Evolutionary conservation across 345 rosid species (phyloP), one percentile per base, ranked within the genome.

Genomic region (Camelina hispida): DNA sequence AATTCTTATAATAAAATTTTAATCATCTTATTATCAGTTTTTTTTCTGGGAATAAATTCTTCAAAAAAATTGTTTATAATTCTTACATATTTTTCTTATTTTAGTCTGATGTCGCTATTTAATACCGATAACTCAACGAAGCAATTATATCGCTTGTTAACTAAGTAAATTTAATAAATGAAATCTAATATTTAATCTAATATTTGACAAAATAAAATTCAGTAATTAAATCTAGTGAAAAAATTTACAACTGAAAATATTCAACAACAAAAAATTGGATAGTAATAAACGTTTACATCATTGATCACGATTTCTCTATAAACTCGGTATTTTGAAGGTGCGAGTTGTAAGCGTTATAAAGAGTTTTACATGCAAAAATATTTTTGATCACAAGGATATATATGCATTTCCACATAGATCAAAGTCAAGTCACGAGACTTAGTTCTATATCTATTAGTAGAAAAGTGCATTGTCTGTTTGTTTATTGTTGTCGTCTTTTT

Each of bases 291-390:
- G 43, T 62, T 52, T 51, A 61, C 37, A 61, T 70, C 40, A 28
- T 11, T 3, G 38, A 37, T 17, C 17, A 12, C n/a, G 35, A 54
- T 18, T 42, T 63, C 55, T 40, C 6, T 9, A 35, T 28, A 42
- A 52, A 54, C 34, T 20, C 77, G 28, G 63, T 18, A 15, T 73
- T 46, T 18, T 42, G 3, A 43, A 37, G 1, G 17, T 30, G 69
- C 62, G 55, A 51, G 23, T 25, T 72, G 77, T 63, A 72, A 72
- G 55, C 62, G 23, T 62, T 63, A 2, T 20, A 62, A 14, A 72
- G 42, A 52, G 69, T 62, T 53, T 16, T 62, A 53, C 70, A 64
- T 65, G 71, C 78, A 73, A 65, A 64, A 54, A 38, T 32, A 37
- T 6, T 32, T 20, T 43, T 51, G 54, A 52, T 32, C 22, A 66